Conservation (phyloP, 225 moss, liverwort and hornwort species). For the Physcomitrellopsis africana region DNA sequence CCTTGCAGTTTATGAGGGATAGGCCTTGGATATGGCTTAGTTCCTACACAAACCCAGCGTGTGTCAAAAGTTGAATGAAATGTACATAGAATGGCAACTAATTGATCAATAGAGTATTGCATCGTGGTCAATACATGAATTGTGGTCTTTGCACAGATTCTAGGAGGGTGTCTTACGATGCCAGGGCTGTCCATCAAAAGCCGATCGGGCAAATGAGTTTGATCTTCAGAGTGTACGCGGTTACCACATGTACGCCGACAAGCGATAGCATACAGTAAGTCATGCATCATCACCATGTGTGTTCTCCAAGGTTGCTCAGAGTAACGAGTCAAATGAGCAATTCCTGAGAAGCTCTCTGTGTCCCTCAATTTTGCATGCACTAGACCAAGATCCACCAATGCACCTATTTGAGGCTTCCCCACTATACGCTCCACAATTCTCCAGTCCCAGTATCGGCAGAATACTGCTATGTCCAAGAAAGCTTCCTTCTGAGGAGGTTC, state of each 20-base stretch:
- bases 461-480: constrained; percentile 67
- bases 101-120: too few relatives aligned
- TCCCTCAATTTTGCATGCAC: constrained; percentile 52
- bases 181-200: constrained; percentile 70
- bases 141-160: constrained; percentile 1
- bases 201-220: constrained; percentile 64
- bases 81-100: not conserved
- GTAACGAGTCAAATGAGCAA: constrained; percentile 68
- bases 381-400: constrained; percentile 49
- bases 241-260: constrained; percentile 61
- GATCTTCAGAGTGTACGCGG: constrained; percentile 73
- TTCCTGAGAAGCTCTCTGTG: constrained; percentile 61
- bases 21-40: constrained; percentile 66
- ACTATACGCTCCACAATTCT: constrained; percentile 73
- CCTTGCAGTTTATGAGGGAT: constrained; percentile 66
- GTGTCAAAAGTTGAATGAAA: not conserved
- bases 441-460: constrained; percentile 82
- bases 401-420: constrained; percentile 59
- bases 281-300: constrained; percentile 70
- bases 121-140: not conserved
- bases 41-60: constrained; percentile 36
- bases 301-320: constrained; percentile 78
- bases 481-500: constrained; percentile 53
- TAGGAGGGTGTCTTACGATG: constrained; percentile 44
- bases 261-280: constrained; percentile 68